Evolutionary conservation across 306 rosid genomes (phyloP).

Genomic region (Acacia melanoxylon): DNA sequence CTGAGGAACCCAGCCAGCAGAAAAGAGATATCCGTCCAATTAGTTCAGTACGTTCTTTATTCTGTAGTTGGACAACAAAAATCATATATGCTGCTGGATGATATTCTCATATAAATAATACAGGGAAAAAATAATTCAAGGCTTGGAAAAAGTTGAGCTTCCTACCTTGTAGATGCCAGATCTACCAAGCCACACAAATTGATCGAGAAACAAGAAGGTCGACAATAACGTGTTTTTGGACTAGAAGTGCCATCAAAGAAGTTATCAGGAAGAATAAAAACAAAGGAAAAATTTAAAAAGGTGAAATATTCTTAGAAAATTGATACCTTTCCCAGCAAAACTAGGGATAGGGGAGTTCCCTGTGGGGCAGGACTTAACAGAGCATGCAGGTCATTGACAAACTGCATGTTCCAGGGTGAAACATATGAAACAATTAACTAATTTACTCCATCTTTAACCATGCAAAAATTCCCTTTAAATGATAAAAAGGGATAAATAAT

Average conservation of each 20-base stretch:
- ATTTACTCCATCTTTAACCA: not conserved
- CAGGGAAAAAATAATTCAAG: not conserved
- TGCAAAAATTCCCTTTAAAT: not conserved
- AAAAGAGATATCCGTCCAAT: conserved; percentile 81
- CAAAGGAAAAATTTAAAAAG: not conserved
- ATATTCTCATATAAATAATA: not conserved
- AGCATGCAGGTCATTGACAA: conserved; percentile 69
- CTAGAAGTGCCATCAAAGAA: conserved; percentile 37
- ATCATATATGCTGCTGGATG: conserved; percentile 12
- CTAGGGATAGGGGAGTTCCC: conserved; percentile 65
- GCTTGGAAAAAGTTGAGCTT: not conserved
- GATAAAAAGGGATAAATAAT: not conserved
- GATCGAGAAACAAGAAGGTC: conserved; percentile 77
- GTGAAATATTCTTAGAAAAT: conserved; percentile 3
- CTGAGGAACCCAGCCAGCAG: conserved; percentile 94
- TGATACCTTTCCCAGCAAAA: conserved; percentile 69
- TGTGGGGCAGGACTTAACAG: conserved; percentile 66
- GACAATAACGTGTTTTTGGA: conserved; percentile 65
- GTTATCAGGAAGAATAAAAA: not conserved
- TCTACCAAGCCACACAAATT: conserved; percentile 80
- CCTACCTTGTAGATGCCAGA: conserved; percentile 66
- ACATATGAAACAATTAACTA: not conserved
- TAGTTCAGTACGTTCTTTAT: conserved; percentile 79
- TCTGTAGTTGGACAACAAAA: conserved; percentile 46
- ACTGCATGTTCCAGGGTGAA: conserved; percentile 47